phyloP scores from a whole-genome alignment of 2,329 filamentous ascomycete species.

The Fragosphaeria purpurea region DNA sequence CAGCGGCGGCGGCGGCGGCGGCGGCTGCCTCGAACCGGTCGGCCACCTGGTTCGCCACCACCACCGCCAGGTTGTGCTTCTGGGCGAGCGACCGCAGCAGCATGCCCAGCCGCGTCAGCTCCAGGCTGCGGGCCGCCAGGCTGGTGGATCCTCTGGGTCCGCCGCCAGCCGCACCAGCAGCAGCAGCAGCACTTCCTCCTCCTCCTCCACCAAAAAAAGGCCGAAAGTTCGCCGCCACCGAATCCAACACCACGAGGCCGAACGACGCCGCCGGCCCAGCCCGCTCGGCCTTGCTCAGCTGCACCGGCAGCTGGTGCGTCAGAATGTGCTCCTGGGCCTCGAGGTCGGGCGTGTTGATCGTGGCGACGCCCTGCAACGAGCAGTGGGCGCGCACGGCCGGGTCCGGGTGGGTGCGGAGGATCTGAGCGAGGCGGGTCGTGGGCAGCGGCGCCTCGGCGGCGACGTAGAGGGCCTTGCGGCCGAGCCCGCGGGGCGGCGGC shows the following conservation, averaged over 20 bases:
- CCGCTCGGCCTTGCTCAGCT: constrained; percentile 49
- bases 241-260: constrained; percentile 79
- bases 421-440: constrained; percentile 70
- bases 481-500: constrained; percentile 58
- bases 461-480: constrained; percentile 76
- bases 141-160: background rate
- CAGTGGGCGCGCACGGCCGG: constrained; percentile 35
- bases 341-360: constrained; percentile 76
- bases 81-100: constrained; percentile 67
- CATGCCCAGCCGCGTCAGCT: constrained; percentile 67
- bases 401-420: constrained; percentile 57
- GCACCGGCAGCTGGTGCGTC: constrained; percentile 81
- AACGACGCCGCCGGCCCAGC: constrained; percentile 35
- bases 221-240: constrained; percentile 89
- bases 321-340: constrained; percentile 95
- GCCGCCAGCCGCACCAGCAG: background rate
- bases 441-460: constrained; percentile 83
- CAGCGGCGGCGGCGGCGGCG: too few species aligned
- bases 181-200: constrained; percentile 19
- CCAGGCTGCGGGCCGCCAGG: constrained; percentile 65
- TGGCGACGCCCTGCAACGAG: constrained; percentile 66
- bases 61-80: constrained; percentile 66
- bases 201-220: constrained; percentile 66
- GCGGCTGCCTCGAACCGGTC: constrained; percentile 75
- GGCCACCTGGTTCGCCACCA: constrained; percentile 91